Conservation (phyloP, 305 asterid species). For the Rubia peregrina region DNA sequence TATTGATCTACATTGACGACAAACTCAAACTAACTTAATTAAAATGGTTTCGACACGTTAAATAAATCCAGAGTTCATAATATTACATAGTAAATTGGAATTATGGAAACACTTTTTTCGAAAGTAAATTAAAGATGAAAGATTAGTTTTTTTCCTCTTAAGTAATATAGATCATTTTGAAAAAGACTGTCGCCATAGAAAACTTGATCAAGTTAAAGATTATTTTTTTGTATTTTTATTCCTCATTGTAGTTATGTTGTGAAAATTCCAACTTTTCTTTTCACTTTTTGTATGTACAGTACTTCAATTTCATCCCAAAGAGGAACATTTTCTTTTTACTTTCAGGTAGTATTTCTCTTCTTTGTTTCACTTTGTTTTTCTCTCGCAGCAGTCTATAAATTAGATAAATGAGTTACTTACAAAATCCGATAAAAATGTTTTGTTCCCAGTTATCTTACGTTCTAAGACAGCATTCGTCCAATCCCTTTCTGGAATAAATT, state of each 20-base stretch:
- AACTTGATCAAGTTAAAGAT: not conserved
- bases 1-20: too few relatives aligned
- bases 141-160: too few relatives aligned
- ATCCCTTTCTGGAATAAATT: constrained; percentile 17
- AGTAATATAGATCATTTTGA: not conserved
- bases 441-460: not conserved
- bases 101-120: too few relatives aligned
- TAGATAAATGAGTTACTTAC: not conserved
- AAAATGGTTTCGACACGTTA: too few relatives aligned
- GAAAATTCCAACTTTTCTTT: constrained; percentile 5
- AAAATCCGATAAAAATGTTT: not conserved
- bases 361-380: not conserved
- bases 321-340: not conserved
- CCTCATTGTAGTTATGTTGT: not conserved
- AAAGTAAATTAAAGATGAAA: too few relatives aligned
- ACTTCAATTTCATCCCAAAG: constrained; percentile 11
- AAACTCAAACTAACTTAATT: too few relatives aligned
- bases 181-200: not conserved
- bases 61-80: too few relatives aligned
- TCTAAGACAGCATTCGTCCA: constrained; percentile 15
- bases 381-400: not conserved
- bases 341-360: not conserved
- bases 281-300: not conserved
- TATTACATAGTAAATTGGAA: too few relatives aligned
- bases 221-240: not conserved